Percentiles rank a stretch among this genome's conserved stretches.
These are phyloP conservation scores for Escallonia herrerae DNA, from an alignment of 129 eudicot genomes.

Conservation along the genomic window DNA sequence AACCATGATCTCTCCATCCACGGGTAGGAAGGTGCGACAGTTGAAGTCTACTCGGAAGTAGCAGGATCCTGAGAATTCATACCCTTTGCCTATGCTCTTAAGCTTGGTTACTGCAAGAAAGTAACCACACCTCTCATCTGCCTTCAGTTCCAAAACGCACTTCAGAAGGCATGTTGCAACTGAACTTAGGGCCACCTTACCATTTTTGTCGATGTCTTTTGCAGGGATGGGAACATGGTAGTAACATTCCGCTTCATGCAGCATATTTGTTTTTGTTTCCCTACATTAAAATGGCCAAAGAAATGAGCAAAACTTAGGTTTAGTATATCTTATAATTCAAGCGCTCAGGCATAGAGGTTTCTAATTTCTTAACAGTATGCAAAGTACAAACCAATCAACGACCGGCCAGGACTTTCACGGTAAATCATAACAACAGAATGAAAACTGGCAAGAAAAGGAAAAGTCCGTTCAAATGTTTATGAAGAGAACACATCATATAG, in stretches of 20 bases:
- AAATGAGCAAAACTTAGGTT: too few species aligned
- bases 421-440: too few species aligned
- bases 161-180: slow-evolving; percentile 35
- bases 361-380: too few species aligned
- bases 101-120: slow-evolving; percentile 58
- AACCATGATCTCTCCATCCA: slow-evolving; percentile 46
- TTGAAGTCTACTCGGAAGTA: slow-evolving; percentile 35
- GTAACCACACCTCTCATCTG: slow-evolving; percentile 45
- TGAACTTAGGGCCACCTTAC: slow-evolving; percentile 23
- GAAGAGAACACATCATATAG: too few species aligned
- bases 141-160: slow-evolving; percentile 27
- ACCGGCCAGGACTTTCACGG: too few species aligned
- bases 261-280: slow-evolving; percentile 23
- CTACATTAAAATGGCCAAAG: background rate
- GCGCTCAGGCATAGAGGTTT: too few species aligned
- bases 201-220: slow-evolving; percentile 23
- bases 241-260: slow-evolving; percentile 27
- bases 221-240: slow-evolving; percentile 21
- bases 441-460: too few species aligned
- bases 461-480: too few species aligned
- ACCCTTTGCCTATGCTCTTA: slow-evolving; percentile 38
- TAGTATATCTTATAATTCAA: too few species aligned
- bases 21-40: slow-evolving; percentile 57
- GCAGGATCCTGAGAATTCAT: slow-evolving; percentile 4
- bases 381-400: too few species aligned